Evolutionary conservation across 768 basidiomycete genomes (phyloP).

Genomic region (Gautieria morchelliformis): DNA sequence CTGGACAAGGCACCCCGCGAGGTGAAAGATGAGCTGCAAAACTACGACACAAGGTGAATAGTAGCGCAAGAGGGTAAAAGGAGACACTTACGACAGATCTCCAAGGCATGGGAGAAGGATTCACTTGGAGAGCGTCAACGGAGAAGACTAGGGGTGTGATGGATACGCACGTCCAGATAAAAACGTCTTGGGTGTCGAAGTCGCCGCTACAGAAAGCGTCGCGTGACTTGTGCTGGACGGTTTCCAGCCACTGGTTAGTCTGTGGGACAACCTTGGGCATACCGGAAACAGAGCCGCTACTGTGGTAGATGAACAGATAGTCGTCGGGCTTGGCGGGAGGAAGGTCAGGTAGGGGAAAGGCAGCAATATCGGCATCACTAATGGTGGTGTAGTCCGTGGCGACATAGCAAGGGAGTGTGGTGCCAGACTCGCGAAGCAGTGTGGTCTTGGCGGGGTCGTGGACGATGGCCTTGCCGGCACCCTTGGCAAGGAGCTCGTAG

Average conservation of each 20-base stretch:
- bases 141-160: conserved; percentile 16
- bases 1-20: conserved; percentile 64
- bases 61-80: conserved; percentile 17
- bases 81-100: conserved; percentile 54
- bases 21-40: conserved; percentile 62
- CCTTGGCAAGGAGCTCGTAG: conserved; percentile 56
- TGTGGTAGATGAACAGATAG: conserved; percentile 63
- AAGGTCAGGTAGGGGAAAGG: conserved; percentile 35
- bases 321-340: conserved; percentile 30
- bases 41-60: conserved; percentile 30
- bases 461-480: conserved; percentile 54
- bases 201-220: conserved; percentile 40
- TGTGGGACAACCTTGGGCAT: conserved; percentile 72
- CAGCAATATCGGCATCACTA: conserved; percentile 23
- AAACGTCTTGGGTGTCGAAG: conserved; percentile 52
- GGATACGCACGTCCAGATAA: conserved; percentile 57
- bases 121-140: conserved; percentile 41
- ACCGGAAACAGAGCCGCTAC: conserved; percentile 76
- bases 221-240: conserved; percentile 52
- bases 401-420: conserved; percentile 7
- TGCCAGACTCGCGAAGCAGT: not conserved
- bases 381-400: conserved; percentile 33
- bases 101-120: conserved; percentile 73
- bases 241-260: conserved; percentile 55
- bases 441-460: conserved; percentile 32